phyloP scores from a whole-genome alignment of 73 alveolate species.

The Tetrahymena malaccensis region DNA sequence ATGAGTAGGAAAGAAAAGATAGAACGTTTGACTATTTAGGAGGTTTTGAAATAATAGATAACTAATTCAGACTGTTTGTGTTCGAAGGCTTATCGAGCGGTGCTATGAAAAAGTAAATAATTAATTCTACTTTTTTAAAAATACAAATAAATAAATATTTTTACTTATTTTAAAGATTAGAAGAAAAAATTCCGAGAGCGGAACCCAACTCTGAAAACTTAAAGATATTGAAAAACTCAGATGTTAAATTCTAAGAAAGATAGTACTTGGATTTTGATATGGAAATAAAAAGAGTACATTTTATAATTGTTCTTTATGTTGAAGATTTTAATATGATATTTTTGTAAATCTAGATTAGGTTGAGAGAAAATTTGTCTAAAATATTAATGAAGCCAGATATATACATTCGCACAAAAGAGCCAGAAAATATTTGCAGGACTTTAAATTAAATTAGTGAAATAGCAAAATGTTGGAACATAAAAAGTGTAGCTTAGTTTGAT shows the following conservation, averaged over 20 bases:
- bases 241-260: slow-evolving; percentile 50
- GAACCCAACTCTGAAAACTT: slow-evolving; percentile 47
- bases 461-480: slow-evolving; percentile 48
- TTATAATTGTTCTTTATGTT: background rate
- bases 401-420: slow-evolving; percentile 60
- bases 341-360: slow-evolving; percentile 12
- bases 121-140: background rate
- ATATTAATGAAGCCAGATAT: slow-evolving; percentile 63
- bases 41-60: slow-evolving; percentile 61
- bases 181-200: slow-evolving; percentile 32
- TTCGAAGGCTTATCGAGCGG: slow-evolving; percentile 64
- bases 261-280: slow-evolving; percentile 50
- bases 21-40: slow-evolving; percentile 50
- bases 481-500: slow-evolving; percentile 36
- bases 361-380: slow-evolving; percentile 48
- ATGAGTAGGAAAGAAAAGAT: slow-evolving; percentile 47
- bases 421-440: slow-evolving; percentile 59
- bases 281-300: slow-evolving; percentile 28
- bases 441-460: slow-evolving; percentile 57
- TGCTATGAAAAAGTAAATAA: slow-evolving; percentile 26
- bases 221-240: slow-evolving; percentile 54
- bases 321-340: background rate
- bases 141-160: too few relatives aligned
- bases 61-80: slow-evolving; percentile 50
- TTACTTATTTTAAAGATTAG: background rate